Conservation (phyloP, 2,329 filamentous ascomycete genomes). For the Biscogniauxia mediterranea region DNA sequence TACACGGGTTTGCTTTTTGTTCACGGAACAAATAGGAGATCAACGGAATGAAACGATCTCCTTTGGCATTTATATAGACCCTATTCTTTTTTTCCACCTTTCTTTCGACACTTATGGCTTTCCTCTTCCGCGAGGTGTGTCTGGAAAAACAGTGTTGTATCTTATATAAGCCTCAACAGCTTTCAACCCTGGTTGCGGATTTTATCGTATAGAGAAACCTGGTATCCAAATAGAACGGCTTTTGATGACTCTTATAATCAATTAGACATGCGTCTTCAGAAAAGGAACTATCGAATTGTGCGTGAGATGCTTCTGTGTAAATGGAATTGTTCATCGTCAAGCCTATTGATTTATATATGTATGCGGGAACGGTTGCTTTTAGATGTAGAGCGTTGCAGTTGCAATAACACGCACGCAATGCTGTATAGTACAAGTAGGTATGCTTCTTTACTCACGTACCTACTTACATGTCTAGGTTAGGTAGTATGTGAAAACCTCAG, state of each 20-base stretch:
- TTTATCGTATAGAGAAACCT: neutral
- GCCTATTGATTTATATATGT: too few species aligned
- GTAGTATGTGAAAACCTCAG: too few species aligned
- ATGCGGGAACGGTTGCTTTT: too few species aligned
- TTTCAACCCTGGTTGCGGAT: neutral
- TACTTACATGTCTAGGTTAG: too few species aligned
- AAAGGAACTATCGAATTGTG: too few species aligned
- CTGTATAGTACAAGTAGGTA: too few species aligned
- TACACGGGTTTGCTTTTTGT: slow-evolving; percentile 21
- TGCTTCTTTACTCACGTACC: too few species aligned
- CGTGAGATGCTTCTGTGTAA: too few species aligned
- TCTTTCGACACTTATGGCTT: neutral
- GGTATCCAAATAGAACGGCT: neutral
- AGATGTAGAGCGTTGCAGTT: too few species aligned
- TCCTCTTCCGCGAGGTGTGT: too few species aligned
- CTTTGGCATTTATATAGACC: slow-evolving; percentile 8
- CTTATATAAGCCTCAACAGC: neutral
- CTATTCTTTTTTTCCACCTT: neutral
- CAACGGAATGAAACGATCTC: neutral
- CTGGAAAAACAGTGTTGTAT: neutral
- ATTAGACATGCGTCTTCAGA: neutral
- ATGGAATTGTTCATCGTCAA: too few species aligned
- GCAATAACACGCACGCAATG: too few species aligned
- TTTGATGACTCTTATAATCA: neutral
- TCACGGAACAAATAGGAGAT: slow-evolving; percentile 16